A percentile compares a stretch with the other conserved stretches of the same genome.
phyloP scores from a whole-genome alignment of 768 basidiomycete species.

The Lactarius deliciosus region DNA sequence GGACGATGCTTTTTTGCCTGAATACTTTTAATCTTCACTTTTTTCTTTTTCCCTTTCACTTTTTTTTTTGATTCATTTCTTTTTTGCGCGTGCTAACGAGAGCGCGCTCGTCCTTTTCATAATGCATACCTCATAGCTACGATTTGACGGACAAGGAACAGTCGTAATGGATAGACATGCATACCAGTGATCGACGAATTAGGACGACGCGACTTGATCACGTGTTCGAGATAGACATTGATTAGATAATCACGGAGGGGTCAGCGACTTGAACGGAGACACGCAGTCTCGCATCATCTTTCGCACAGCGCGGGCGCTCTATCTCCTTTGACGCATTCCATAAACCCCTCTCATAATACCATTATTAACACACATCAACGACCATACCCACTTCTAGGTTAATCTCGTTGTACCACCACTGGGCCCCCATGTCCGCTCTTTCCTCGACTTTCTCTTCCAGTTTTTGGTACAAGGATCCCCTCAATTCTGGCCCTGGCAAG shows the following conservation, averaged over 20 bases:
- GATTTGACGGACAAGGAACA: conserved; percentile 28
- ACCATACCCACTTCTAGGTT: background rate
- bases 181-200: conserved; percentile 1
- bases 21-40: background rate
- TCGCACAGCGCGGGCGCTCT: conserved; percentile 8
- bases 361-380: background rate
- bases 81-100: background rate
- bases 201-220: conserved; percentile 11
- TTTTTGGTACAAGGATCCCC: conserved; percentile 19
- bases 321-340: conserved; percentile 1
- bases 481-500: conserved; percentile 30
- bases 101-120: background rate
- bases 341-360: background rate
- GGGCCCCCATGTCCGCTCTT: conserved; percentile 16
- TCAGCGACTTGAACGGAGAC: background rate
- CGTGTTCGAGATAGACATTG: background rate
- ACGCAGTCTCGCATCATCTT: background rate
- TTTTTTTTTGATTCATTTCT: background rate
- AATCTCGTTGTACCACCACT: background rate
- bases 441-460: conserved; percentile 20
- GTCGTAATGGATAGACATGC: conserved; percentile 26
- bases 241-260: background rate
- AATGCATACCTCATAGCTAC: conserved; percentile 27
- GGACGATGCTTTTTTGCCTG: conserved; percentile 6
- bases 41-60: background rate